Evolutionary conservation across 208 protist species (phyloP).

Genomic region (Acanthamoeba divionensis): DNA sequence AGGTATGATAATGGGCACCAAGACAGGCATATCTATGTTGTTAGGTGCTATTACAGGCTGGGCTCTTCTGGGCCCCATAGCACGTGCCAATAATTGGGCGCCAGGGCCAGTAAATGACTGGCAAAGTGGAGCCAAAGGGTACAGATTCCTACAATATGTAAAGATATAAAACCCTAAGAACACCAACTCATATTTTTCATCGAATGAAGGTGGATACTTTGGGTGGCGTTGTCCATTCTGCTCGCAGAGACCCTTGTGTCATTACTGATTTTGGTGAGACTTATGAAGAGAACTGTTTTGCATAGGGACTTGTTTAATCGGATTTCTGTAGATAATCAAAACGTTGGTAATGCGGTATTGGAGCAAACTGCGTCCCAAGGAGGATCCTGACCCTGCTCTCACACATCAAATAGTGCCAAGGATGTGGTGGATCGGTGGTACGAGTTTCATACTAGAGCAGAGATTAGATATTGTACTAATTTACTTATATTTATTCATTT

Average conservation of each 20-base stretch:
- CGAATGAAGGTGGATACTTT: constrained; percentile 58
- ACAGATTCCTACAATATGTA: background rate
- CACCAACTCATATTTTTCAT: background rate
- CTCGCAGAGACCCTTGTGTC: constrained; percentile 63
- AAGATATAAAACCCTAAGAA: no score
- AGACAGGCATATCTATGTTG: constrained; percentile 60
- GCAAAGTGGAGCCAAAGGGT: constrained; percentile 1
- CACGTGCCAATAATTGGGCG: constrained; percentile 35
- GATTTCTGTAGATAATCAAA: no score
- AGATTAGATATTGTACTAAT: background rate
- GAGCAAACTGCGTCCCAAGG: background rate
- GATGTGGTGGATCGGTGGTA: constrained; percentile 55
- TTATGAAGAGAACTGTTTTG: no score
- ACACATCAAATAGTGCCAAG: constrained; percentile 49
- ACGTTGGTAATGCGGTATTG: background rate
- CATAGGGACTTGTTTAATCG: background rate
- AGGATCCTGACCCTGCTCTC: constrained; percentile 51
- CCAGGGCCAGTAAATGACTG: background rate
- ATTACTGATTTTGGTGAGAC: background rate
- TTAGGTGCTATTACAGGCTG: constrained; percentile 61
- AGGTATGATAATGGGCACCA: constrained; percentile 72
- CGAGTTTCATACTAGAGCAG: background rate
- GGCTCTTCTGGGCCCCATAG: constrained; percentile 67
- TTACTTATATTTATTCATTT: background rate
- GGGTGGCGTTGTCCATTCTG: constrained; percentile 70